Evolutionary conservation across 306 rosid genomes (phyloP).

Genomic region (Malus domestica): DNA sequence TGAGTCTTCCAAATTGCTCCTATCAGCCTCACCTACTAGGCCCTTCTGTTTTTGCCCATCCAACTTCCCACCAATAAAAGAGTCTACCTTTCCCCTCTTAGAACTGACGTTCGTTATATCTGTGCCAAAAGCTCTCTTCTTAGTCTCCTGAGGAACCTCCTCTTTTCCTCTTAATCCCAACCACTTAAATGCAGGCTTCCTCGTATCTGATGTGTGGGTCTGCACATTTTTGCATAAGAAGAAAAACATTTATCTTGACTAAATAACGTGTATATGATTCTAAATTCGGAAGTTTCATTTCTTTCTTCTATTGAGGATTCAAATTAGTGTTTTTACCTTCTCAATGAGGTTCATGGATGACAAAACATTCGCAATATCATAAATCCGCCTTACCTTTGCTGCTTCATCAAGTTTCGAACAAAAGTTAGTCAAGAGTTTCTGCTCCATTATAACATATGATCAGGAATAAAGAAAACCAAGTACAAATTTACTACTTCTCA

Average conservation of each 20-base stretch:
- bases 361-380: conserved; percentile 89
- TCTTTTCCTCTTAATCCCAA: conserved; percentile 47
- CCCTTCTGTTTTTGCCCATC: conserved; percentile 17
- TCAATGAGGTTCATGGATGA: conserved; percentile 84
- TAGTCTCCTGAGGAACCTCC: conserved; percentile 27
- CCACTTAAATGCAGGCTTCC: conserved; percentile 95
- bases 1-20: conserved; percentile 25
- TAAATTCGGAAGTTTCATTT: background rate
- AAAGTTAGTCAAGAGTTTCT: conserved; percentile 6
- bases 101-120: conserved; percentile 61
- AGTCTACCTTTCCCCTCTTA: conserved; percentile 39
- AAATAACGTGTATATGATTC: background rate
- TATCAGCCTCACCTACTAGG: conserved; percentile 17
- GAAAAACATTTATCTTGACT: background rate
- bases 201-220: conserved; percentile 68
- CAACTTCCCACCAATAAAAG: conserved; percentile 21
- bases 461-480: conserved; percentile 1
- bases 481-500: conserved; percentile 53
- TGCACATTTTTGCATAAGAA: conserved; percentile 23
- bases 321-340: conserved; percentile 45
- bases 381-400: conserved; percentile 94
- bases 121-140: conserved; percentile 69
- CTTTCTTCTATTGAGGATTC: background rate
- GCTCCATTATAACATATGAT: background rate
- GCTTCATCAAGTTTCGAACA: conserved; percentile 19